A percentile compares a stretch with the other conserved stretches of the same genome.
phyloP scores from a whole-genome alignment of 306 rosid genomes.

The Rubus parviflorus region DNA sequence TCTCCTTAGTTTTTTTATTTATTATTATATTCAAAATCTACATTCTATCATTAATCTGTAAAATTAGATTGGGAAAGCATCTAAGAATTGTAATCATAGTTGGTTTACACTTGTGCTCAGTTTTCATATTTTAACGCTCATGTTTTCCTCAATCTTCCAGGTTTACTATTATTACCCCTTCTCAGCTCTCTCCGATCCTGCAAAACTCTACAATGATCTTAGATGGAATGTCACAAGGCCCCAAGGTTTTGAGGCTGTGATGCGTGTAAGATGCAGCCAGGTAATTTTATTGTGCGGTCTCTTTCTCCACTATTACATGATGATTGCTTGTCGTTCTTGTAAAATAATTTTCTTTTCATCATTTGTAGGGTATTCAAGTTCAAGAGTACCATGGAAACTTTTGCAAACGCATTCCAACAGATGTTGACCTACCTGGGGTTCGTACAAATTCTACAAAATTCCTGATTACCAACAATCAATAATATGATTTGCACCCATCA shows the following conservation, averaged over 20 bases:
- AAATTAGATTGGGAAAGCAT: conserved; percentile 4
- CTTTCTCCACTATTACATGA: not conserved
- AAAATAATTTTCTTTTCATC: conserved; percentile 21
- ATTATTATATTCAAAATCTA: not conserved
- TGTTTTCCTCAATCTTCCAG: conserved; percentile 40
- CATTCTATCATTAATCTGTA: not conserved
- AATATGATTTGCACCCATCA: not conserved
- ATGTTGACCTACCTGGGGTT: conserved; percentile 95
- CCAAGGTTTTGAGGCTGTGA: conserved; percentile 97
- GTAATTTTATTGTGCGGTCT: conserved; percentile 36
- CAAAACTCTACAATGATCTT: conserved; percentile 95
- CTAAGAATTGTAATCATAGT: not conserved
- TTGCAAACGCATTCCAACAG: conserved; percentile 94
- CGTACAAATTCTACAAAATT: conserved; percentile 42
- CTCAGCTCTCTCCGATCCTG: conserved; percentile 93
- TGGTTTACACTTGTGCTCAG: not conserved
- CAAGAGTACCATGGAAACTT: conserved; percentile 90
- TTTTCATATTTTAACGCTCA: not conserved
- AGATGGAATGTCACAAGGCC: conserved; percentile 98
- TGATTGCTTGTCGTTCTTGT: not conserved
- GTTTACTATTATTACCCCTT: conserved; percentile 91
- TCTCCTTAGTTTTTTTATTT: not conserved
- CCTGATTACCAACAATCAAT: not conserved
- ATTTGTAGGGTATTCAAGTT: conserved; percentile 87
- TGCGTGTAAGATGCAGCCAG: conserved; percentile 99